Evolutionary conservation across 306 rosid genomes (phyloP).

Genomic region (Ormosia emarginata): DNA sequence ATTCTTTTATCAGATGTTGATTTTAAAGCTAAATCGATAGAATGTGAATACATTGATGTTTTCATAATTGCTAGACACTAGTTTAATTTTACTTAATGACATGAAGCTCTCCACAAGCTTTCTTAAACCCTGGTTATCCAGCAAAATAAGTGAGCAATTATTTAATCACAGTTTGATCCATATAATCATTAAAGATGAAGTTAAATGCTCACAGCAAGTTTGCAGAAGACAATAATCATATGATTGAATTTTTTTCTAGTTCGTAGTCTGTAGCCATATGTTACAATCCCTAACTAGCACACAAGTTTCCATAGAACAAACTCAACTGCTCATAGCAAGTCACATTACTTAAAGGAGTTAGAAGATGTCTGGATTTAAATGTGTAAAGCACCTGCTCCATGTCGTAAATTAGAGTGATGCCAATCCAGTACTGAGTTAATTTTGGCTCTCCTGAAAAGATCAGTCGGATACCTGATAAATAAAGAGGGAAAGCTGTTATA

Average conservation of each 20-base stretch:
- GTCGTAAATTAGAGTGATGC: constrained; percentile 88
- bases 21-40: neutral
- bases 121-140: neutral
- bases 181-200: neutral
- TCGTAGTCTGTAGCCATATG: neutral
- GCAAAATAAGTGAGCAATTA: neutral
- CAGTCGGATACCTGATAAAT: constrained; percentile 71
- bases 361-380: neutral
- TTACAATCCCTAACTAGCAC: neutral
- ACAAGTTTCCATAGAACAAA: neutral
- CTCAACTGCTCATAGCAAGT: neutral
- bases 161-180: neutral
- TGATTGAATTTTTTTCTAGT: neutral
- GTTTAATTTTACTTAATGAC: constrained; percentile 3
- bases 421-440: constrained; percentile 78
- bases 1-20: neutral
- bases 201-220: neutral
- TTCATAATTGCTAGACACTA: neutral
- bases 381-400: constrained; percentile 57
- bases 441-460: constrained; percentile 65
- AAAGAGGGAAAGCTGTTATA: constrained; percentile 9
- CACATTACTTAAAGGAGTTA: neutral
- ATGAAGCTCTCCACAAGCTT: neutral
- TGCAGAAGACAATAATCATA: neutral
- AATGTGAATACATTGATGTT: neutral